A percentile compares a stretch with the other conserved stretches of the same genome.
Evolutionary conservation across 768 basidiomycete genomes (phyloP).

Genomic region (Tulasnella sp.): DNA sequence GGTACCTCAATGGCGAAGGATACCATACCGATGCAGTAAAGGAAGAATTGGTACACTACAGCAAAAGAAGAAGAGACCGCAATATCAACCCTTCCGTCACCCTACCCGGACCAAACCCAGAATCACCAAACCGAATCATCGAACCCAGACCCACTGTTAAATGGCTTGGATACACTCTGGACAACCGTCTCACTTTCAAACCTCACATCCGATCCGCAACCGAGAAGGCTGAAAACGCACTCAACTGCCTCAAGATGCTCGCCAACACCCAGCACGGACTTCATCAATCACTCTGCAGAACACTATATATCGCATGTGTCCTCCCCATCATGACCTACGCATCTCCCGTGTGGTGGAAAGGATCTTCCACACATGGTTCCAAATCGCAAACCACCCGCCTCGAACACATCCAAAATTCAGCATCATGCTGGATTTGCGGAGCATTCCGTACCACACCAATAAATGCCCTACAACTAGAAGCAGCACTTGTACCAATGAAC

Average conservation of each 20-base stretch:
- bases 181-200: slow-evolving; percentile 26
- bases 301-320: slow-evolving; percentile 25
- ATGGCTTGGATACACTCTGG: slow-evolving; percentile 30
- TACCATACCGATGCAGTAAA: slow-evolving; percentile 12
- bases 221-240: slow-evolving; percentile 22
- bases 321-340: slow-evolving; percentile 28
- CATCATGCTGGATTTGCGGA: slow-evolving; percentile 25
- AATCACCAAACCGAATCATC: neutral
- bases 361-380: slow-evolving; percentile 7
- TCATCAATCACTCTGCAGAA: slow-evolving; percentile 22
- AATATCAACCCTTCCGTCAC: neutral
- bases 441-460: slow-evolving; percentile 27
- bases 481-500: slow-evolving; percentile 25
- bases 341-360: slow-evolving; percentile 26
- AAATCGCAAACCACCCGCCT: slow-evolving; percentile 22
- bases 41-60: slow-evolving; percentile 14
- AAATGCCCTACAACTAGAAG: slow-evolving; percentile 26
- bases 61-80: too few relatives aligned
- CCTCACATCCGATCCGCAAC: slow-evolving; percentile 24
- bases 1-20: slow-evolving; percentile 5
- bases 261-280: slow-evolving; percentile 27
- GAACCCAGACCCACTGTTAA: neutral
- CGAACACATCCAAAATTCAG: slow-evolving; percentile 24
- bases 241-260: slow-evolving; percentile 25
- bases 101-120: neutral